Evolutionary conservation across 2,329 filamentous ascomycete species (phyloP).

Genomic region (Pseudogymnoascus sp.): DNA sequence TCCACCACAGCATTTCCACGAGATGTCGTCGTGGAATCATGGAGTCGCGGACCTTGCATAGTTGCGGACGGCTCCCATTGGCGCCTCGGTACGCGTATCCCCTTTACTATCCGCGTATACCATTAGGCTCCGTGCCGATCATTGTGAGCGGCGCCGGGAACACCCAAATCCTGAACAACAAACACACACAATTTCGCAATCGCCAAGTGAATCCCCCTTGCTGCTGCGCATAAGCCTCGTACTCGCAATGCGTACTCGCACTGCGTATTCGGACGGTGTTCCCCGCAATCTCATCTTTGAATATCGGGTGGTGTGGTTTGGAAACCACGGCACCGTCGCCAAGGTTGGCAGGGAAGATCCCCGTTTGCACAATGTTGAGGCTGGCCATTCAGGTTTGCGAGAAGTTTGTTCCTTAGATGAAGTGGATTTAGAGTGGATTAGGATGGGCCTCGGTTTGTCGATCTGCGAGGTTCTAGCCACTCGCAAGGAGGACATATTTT

Average conservation of each 20-base stretch:
- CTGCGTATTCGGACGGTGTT: neutral
- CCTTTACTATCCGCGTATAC: neutral
- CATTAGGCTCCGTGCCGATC: neutral
- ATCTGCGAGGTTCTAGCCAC: neutral
- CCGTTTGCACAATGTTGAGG: neutral
- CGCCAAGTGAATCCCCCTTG: neutral
- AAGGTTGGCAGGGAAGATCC: neutral
- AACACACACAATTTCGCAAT: neutral
- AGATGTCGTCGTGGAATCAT: neutral
- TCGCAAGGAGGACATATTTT: neutral
- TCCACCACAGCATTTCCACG: neutral
- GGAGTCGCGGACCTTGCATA: neutral
- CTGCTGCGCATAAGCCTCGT: neutral
- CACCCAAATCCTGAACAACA: neutral
- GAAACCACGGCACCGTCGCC: too few relatives aligned
- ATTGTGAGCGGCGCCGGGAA: neutral
- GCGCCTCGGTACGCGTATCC: neutral
- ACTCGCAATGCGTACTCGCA: constrained; percentile 1
- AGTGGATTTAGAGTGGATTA: neutral
- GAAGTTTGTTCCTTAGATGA: neutral
- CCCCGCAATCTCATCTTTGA: neutral
- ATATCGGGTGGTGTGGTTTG: neutral
- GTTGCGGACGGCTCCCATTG: neutral
- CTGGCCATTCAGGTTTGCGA: neutral
- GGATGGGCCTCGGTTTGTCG: neutral